Evolutionary conservation across 1,284 basidiomycete species (phyloP), one percentile per base, ranked within the genome.

Genomic region (Puccinia novopanici): DNA sequence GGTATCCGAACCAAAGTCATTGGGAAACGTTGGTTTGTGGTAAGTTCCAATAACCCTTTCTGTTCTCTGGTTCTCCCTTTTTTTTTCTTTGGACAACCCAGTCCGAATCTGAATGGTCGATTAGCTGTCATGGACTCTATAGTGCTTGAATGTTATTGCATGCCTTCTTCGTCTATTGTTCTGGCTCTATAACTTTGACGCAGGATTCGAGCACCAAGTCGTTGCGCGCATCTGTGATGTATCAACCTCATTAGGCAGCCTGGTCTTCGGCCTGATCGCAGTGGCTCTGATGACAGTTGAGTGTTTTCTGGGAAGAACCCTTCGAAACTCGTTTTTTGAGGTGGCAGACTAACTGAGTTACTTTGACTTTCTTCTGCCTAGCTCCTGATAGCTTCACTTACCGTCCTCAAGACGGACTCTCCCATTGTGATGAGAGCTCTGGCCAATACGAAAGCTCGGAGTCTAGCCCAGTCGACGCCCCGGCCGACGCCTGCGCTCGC

Each of bases 1-100:
- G 70, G 78, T 27, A 73, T 80, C 17, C 54, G 57, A 6, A 80
- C 78, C 5, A 80, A 80, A 80, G 50, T 80, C 0, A 61, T 80
- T 17, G 78, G 78, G 30, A 73, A 65, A 73, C 27, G 42, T 34
- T 40, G 37, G 1, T 80, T 72, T 65, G 22, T 80, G 34, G 78
- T 80, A 40, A 50, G 68, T 34, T 54, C 40, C 15, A 71, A n/a
- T 6, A n/a, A 48, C 12, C 45, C 34, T 48, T 48, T 48, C 45
- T 50, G 40, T 76, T 27, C 52, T 27, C 34, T 34, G 34, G 1
- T 34, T 67, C 57, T 10, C 37, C 22, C 30, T 30, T 65, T 40
- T 59, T 54, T 67, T 9, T 50, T 13, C 22, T 54, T 61, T 22
- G 30, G 54, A n/a, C 30, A 34, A 15, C 24, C 8, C 34, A 34